A percentile compares a stretch with the other conserved stretches of the same genome.
These are phyloP conservation scores for Curvularia sp. DNA, from an alignment of 2,329 filamentous ascomycete genomes.

Conservation along the genomic window DNA sequence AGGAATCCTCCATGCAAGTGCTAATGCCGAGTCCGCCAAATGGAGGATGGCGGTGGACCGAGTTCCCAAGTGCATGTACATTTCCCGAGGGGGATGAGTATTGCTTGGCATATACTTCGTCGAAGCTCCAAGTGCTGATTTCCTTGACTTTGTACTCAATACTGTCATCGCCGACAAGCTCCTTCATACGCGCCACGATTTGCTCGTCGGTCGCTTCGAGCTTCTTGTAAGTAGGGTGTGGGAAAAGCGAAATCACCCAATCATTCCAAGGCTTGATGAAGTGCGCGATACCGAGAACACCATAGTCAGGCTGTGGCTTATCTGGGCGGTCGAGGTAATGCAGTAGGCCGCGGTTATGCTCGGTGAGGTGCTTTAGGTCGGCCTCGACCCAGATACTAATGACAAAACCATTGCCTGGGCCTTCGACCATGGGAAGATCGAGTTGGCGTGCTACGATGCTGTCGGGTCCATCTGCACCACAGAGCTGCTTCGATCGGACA, in stretches of 20 bases:
- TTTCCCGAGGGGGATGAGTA: slow-evolving; percentile 5
- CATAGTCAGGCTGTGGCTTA: slow-evolving; percentile 9
- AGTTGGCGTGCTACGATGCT: slow-evolving; percentile 7
- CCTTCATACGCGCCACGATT: slow-evolving; percentile 9
- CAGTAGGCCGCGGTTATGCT: slow-evolving; percentile 5
- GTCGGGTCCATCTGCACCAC: slow-evolving; percentile 8
- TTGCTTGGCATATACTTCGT: slow-evolving; percentile 10
- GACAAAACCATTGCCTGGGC: slow-evolving; percentile 11
- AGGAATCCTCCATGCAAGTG: slow-evolving; percentile 68
- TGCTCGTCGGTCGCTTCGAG: slow-evolving; percentile 9
- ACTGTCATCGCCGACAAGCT: slow-evolving; percentile 8
- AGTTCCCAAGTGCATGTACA: slow-evolving; percentile 10
- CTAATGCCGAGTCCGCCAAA: slow-evolving; percentile 74
- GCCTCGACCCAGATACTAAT: slow-evolving; percentile 11
- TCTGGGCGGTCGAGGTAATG: slow-evolving; percentile 9
- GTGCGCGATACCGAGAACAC: slow-evolving; percentile 10
- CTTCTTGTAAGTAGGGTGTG: slow-evolving; percentile 9
- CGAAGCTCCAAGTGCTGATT: slow-evolving; percentile 11
- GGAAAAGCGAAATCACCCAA: slow-evolving; percentile 8
- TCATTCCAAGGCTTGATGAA: slow-evolving; percentile 14
- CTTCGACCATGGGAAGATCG: slow-evolving; percentile 2
- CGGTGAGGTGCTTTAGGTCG: slow-evolving; percentile 5
- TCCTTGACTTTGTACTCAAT: slow-evolving; percentile 12
- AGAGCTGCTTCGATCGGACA: slow-evolving; percentile 5
- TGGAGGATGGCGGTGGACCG: slow-evolving; percentile 55